These are phyloP conservation scores for Arctostaphylos glauca DNA, from an alignment of 148 eudicot species.

Conservation along the genomic window DNA sequence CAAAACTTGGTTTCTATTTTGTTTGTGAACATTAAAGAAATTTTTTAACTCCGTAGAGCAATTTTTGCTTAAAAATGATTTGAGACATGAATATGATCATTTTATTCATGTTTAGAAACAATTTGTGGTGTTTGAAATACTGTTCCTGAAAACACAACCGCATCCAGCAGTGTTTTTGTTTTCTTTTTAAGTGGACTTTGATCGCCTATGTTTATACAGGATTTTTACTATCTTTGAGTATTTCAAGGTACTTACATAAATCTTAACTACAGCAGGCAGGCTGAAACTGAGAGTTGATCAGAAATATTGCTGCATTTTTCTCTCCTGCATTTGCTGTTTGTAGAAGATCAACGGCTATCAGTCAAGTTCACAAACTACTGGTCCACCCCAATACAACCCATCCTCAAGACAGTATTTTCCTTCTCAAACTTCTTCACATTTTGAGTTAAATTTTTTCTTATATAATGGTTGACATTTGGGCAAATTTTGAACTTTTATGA, in stretches of 20 bases:
- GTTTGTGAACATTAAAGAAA: background rate
- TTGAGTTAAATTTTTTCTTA: background rate
- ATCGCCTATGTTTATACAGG: background rate
- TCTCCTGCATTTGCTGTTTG: background rate
- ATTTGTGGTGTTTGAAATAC: background rate
- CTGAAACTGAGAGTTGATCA: background rate
- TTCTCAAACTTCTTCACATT: background rate
- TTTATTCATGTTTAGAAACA: background rate
- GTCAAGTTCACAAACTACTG: too few relatives aligned
- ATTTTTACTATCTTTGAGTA: background rate
- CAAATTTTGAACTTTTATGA: background rate
- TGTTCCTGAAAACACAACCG: background rate
- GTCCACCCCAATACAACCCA: too few relatives aligned
- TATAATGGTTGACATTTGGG: background rate
- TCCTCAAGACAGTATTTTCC: background rate
- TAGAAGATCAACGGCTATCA: background rate
- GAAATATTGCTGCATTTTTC: background rate
- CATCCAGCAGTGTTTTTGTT: background rate
- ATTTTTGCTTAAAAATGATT: background rate
- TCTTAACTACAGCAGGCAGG: background rate
- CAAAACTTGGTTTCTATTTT: background rate
- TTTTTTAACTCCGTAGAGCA: background rate
- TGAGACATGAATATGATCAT: background rate
- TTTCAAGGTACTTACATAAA: background rate
- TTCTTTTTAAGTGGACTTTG: background rate